Conservation (phyloP, 257 asterid species). For the Perilla frutescens region DNA sequence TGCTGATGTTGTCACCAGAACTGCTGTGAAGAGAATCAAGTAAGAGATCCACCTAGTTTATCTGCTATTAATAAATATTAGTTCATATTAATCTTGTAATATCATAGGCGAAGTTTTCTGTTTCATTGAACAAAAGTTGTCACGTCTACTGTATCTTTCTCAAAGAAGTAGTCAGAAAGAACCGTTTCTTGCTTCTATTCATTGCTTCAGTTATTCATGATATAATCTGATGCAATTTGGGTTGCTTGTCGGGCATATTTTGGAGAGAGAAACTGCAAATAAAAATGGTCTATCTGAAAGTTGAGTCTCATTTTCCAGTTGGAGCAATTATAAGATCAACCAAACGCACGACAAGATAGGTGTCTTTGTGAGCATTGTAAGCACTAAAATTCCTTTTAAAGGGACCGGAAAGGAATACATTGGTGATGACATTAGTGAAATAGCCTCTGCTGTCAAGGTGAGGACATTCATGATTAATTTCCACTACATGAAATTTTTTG, state of each 20-base stretch:
- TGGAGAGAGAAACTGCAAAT: constrained; percentile 22
- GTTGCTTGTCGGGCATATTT: constrained; percentile 27
- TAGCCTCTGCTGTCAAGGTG: constrained; percentile 94
- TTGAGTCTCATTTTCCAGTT: constrained; percentile 53
- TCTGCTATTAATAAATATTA: background rate
- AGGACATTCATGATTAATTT: constrained; percentile 5
- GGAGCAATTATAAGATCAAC: constrained; percentile 91
- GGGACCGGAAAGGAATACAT: constrained; percentile 97
- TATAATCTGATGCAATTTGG: constrained; percentile 15
- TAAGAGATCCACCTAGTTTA: constrained; percentile 40
- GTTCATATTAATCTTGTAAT: background rate
- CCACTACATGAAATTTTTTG: background rate
- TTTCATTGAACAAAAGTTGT: constrained; percentile 15
- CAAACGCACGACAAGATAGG: constrained; percentile 92
- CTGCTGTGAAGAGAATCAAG: constrained; percentile 90
- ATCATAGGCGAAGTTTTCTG: constrained; percentile 9
- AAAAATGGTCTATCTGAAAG: constrained; percentile 11
- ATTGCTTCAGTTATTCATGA: constrained; percentile 9
- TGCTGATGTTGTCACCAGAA: constrained; percentile 94
- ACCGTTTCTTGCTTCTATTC: constrained; percentile 29
- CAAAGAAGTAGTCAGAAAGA: constrained; percentile 18
- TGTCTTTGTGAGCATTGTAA: constrained; percentile 89
- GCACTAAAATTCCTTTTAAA: constrained; percentile 93
- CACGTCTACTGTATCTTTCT: background rate
- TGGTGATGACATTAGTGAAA: constrained; percentile 95